phyloP scores from a whole-genome alignment of 2,329 filamentous ascomycete species.

The Epichloe gansuensis region DNA sequence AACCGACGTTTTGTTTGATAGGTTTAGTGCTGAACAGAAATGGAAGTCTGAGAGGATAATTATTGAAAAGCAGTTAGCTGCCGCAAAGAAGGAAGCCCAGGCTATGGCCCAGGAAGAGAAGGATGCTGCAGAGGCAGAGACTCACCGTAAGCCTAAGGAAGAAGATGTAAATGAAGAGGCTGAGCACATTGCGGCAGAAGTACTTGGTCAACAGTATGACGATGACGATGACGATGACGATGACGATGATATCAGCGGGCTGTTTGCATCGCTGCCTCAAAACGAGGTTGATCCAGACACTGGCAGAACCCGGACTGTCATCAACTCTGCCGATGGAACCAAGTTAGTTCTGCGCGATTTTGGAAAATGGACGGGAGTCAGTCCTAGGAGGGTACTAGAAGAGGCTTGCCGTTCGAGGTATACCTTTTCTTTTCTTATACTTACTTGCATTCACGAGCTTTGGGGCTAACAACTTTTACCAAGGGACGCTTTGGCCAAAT shows the following conservation, averaged over 20 bases:
- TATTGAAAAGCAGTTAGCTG: constrained; percentile 49
- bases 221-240: constrained; percentile 42
- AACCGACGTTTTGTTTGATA: constrained; percentile 65
- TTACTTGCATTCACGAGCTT: not conserved
- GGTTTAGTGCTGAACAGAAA: constrained; percentile 47
- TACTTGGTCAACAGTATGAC: constrained; percentile 42
- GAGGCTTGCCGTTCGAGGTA: constrained; percentile 77
- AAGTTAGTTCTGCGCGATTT: constrained; percentile 66
- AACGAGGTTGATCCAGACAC: constrained; percentile 45
- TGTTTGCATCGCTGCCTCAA: constrained; percentile 50
- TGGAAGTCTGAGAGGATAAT: constrained; percentile 50
- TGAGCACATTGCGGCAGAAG: constrained; percentile 43
- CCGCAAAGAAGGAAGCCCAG: constrained; percentile 27
- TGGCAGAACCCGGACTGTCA: constrained; percentile 45
- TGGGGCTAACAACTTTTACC: not conserved
- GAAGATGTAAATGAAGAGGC: constrained; percentile 42
- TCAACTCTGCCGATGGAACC: constrained; percentile 38
- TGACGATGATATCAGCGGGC: constrained; percentile 35
- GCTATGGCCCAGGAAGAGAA: constrained; percentile 11
- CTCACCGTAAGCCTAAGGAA: constrained; percentile 17
- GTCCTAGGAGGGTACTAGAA: constrained; percentile 64
- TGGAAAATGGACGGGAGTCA: constrained; percentile 68
- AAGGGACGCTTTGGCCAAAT: constrained; percentile 57
- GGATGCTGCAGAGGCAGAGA: constrained; percentile 13
- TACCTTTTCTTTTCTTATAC: not conserved